phyloP scores from a whole-genome alignment of 169 alveolate genomes.

The Eimeria sp. region DNA sequence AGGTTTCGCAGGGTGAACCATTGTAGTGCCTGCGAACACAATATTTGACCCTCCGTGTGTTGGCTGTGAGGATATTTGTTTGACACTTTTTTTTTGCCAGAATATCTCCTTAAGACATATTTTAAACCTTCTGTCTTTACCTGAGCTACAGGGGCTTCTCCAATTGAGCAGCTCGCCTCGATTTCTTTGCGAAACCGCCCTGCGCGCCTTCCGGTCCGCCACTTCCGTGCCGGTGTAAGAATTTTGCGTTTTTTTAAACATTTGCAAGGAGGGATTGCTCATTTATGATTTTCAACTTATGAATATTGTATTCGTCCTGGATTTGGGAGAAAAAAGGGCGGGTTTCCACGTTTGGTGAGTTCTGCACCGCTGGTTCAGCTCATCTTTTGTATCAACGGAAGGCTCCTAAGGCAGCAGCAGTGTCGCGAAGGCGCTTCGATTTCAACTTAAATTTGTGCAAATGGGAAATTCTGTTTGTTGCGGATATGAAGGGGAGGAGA shows the following conservation, averaged over 20 bases:
- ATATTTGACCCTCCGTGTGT: no score
- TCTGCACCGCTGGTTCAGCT: background rate
- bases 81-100: no score
- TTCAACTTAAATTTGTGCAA: background rate
- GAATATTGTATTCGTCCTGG: background rate
- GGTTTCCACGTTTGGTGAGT: background rate
- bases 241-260: no score
- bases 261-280: background rate
- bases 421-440: background rate
- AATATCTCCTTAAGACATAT: background rate
- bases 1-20: no score
- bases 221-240: background rate
- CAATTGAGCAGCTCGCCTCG: background rate
- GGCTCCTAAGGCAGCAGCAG: background rate
- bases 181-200: background rate
- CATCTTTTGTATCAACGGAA: background rate
- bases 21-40: no score
- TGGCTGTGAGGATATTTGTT: background rate
- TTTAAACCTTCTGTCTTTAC: background rate
- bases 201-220: background rate
- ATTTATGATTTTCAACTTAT: background rate
- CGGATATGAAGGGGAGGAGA: conserved; percentile 54
- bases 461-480: conserved; percentile 75
- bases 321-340: background rate
- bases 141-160: background rate